These are phyloP conservation scores for Colletotrichum phormii DNA, from an alignment of 2,329 filamentous ascomycete species.

Conservation along the genomic window DNA sequence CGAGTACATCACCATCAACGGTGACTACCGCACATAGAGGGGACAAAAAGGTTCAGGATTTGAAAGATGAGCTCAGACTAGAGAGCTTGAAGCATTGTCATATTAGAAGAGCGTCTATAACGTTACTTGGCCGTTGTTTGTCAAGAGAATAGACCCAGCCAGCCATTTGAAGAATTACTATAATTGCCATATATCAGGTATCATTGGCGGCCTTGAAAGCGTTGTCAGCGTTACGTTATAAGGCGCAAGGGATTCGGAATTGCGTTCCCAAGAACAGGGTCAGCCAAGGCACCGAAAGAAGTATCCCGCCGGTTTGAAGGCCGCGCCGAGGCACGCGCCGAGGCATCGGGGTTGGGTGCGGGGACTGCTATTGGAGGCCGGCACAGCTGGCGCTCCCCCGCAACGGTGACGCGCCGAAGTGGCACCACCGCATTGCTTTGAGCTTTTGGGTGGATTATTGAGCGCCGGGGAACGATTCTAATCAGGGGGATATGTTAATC, in stretches of 20 bases:
- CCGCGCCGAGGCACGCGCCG: conserved; percentile 32
- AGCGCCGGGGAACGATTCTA: not conserved
- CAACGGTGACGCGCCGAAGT: conserved; percentile 6
- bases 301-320: not conserved
- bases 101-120: not conserved
- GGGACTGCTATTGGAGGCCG: conserved; percentile 19
- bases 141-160: conserved; percentile 1
- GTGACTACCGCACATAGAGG: conserved; percentile 69
- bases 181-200: not conserved
- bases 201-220: not conserved
- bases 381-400: conserved; percentile 14
- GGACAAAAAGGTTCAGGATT: not conserved
- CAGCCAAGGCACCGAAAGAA: not conserved
- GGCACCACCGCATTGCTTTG: conserved; percentile 17
- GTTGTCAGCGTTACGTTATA: not conserved
- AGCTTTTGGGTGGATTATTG: not conserved
- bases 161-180: not conserved
- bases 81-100: not conserved
- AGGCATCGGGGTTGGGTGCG: conserved; percentile 21
- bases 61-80: not conserved
- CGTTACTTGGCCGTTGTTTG: no score
- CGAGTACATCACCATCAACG: conserved; percentile 79
- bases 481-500: not conserved
- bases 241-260: not conserved
- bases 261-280: not conserved